Evolutionary conservation across 129 eudicot genomes (phyloP).

Genomic region (carrot (Daucus carota)): DNA sequence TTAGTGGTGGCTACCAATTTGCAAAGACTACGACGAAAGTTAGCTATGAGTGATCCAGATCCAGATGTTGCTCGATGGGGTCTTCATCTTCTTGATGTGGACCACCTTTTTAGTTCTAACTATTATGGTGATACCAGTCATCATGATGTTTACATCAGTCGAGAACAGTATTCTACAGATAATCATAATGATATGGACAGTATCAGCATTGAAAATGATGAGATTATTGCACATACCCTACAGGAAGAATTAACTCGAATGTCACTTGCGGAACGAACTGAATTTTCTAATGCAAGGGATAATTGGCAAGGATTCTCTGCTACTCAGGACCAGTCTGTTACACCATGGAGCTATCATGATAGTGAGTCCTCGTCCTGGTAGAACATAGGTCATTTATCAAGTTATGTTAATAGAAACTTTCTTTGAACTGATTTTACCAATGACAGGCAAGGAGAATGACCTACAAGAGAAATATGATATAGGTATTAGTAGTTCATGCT

Average conservation of each 20-base stretch:
- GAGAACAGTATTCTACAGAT: constrained; percentile 40
- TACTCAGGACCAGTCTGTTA: constrained; percentile 35
- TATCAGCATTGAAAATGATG: constrained; percentile 46
- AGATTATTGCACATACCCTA: constrained; percentile 58
- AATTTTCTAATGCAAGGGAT: constrained; percentile 28
- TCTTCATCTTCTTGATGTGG: constrained; percentile 51
- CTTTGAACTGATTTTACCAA: constrained; percentile 4
- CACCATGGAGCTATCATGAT: constrained; percentile 39
- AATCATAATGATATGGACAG: constrained; percentile 25
- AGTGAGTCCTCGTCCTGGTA: constrained; percentile 25
- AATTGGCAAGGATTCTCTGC: constrained; percentile 26
- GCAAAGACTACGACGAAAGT: neutral
- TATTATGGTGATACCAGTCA: constrained; percentile 63
- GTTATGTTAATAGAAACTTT: neutral
- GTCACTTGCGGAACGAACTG: constrained; percentile 49
- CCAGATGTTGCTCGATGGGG: constrained; percentile 67
- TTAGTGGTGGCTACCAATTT: neutral
- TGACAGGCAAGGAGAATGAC: constrained; percentile 46
- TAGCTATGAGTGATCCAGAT: constrained; percentile 54
- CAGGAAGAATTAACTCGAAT: constrained; percentile 69
- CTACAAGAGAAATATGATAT: constrained; percentile 43
- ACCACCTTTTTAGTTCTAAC: constrained; percentile 45
- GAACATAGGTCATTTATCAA: neutral
- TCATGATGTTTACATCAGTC: constrained; percentile 50
- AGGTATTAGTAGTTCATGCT: constrained; percentile 62